Conservation (phyloP, 768 basidiomycete genomes). For the Mycena maculata region DNA sequence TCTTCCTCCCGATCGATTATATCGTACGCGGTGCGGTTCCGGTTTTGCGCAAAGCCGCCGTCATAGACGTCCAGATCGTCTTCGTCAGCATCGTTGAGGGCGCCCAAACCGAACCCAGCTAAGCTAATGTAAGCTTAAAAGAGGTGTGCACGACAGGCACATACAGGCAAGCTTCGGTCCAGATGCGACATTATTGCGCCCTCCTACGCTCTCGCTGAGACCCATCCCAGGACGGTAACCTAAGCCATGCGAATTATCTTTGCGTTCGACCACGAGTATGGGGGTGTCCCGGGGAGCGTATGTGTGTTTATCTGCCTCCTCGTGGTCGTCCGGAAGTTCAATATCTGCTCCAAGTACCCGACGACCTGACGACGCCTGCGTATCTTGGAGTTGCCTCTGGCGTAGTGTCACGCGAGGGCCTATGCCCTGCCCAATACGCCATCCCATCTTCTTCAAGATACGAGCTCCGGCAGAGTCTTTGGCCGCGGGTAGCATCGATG, state of each 20-base stretch:
- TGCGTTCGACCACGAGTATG: slow-evolving; percentile 69
- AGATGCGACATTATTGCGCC: slow-evolving; percentile 38
- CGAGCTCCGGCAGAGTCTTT: slow-evolving; percentile 86
- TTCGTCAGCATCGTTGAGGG: slow-evolving; percentile 93
- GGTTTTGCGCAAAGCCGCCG: slow-evolving; percentile 46
- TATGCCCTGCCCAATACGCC: slow-evolving; percentile 92
- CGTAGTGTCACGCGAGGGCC: slow-evolving; percentile 88
- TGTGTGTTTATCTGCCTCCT: slow-evolving; percentile 87
- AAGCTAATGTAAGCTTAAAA: slow-evolving; percentile 12
- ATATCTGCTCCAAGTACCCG: slow-evolving; percentile 45
- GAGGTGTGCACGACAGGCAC: background rate
- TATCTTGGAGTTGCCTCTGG: slow-evolving; percentile 79
- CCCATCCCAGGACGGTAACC: slow-evolving; percentile 79
- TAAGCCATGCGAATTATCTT: slow-evolving; percentile 84
- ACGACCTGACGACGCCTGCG: slow-evolving; percentile 54
- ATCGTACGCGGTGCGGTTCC: slow-evolving; percentile 75
- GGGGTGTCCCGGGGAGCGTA: slow-evolving; percentile 88
- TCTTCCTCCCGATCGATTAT: slow-evolving; percentile 73
- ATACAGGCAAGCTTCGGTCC: slow-evolving; percentile 72
- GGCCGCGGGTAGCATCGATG: slow-evolving; percentile 77
- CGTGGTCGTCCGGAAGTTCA: slow-evolving; percentile 68
- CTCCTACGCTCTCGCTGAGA: slow-evolving; percentile 69
- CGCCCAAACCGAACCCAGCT: slow-evolving; percentile 92
- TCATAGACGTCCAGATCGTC: slow-evolving; percentile 92
- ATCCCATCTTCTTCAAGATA: slow-evolving; percentile 95